phyloP scores from a whole-genome alignment of 2,329 filamentous ascomycete genomes.

The Spiromastix sp. region DNA sequence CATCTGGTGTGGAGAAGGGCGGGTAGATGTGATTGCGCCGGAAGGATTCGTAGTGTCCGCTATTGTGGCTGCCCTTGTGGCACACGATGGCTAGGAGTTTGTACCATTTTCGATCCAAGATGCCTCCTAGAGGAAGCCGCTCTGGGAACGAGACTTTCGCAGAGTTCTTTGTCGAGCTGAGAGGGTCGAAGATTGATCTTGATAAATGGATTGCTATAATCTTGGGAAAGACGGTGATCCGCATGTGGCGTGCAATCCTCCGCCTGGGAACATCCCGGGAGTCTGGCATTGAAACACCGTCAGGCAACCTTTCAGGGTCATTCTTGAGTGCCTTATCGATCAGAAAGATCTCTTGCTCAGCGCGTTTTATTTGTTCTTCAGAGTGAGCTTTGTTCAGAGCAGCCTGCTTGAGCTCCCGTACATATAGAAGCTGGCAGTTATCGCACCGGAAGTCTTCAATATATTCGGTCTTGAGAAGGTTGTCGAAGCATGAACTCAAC shows the following conservation, averaged over 20 bases:
- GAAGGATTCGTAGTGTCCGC: slow-evolving; percentile 95
- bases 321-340: slow-evolving; percentile 61
- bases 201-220: slow-evolving; percentile 87
- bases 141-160: slow-evolving; percentile 92
- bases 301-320: slow-evolving; percentile 68
- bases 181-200: slow-evolving; percentile 77
- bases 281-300: slow-evolving; percentile 65
- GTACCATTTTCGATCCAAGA: slow-evolving; percentile 70
- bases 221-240: slow-evolving; percentile 79
- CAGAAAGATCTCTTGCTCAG: slow-evolving; percentile 51
- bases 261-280: slow-evolving; percentile 65
- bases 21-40: slow-evolving; percentile 69
- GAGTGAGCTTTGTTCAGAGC: slow-evolving; percentile 49
- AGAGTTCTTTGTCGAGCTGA: slow-evolving; percentile 79
- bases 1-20: slow-evolving; percentile 73
- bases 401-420: slow-evolving; percentile 51
- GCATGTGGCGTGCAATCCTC: slow-evolving; percentile 76
- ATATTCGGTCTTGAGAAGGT: slow-evolving; percentile 85
- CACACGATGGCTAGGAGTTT: slow-evolving; percentile 79
- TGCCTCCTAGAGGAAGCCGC: slow-evolving; percentile 66
- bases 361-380: slow-evolving; percentile 39
- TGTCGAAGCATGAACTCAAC: slow-evolving; percentile 81
- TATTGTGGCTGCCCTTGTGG: slow-evolving; percentile 91
- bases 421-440: slow-evolving; percentile 77
- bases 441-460: slow-evolving; percentile 98